Conservation (phyloP, 345 rosid species). For the Eucalyptus sp. region DNA sequence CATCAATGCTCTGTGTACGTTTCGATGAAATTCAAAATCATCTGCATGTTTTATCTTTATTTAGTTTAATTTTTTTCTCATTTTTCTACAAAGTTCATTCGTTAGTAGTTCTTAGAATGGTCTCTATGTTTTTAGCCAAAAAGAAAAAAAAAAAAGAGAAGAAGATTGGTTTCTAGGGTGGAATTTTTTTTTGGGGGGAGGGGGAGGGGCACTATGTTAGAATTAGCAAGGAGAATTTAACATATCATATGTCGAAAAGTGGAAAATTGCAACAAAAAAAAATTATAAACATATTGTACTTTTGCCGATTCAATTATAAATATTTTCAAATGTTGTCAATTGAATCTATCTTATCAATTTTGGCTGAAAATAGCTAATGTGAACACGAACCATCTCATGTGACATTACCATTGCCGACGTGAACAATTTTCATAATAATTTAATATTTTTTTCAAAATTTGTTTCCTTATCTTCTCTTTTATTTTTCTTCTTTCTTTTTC, state of each 20-base stretch:
- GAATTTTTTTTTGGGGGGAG: background rate
- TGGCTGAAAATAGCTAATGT: accelerated
- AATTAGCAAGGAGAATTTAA: background rate
- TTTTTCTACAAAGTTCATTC: background rate
- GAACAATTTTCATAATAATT: too few species aligned
- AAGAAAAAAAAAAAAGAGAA: too few species aligned
- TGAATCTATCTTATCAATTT: accelerated
- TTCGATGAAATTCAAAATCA: background rate
- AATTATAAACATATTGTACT: too few species aligned
- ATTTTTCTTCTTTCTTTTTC: too few species aligned
- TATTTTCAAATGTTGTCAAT: too few species aligned
- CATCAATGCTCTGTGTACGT: background rate
- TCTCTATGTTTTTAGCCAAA: background rate
- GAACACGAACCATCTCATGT: background rate
- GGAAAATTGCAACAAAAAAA: too few species aligned
- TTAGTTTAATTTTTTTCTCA: background rate
- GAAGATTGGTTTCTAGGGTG: background rate
- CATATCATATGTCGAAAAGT: background rate
- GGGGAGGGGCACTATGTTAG: background rate
- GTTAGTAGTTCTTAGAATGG: background rate
- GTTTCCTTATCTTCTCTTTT: too few species aligned
- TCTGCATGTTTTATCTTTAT: background rate
- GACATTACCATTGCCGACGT: accelerated
- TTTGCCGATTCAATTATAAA: accelerated
- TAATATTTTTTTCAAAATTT: accelerated